Evolutionary conservation across 495 filamentous ascomycete species (phyloP).

Genomic region (Xylaria acuta): DNA sequence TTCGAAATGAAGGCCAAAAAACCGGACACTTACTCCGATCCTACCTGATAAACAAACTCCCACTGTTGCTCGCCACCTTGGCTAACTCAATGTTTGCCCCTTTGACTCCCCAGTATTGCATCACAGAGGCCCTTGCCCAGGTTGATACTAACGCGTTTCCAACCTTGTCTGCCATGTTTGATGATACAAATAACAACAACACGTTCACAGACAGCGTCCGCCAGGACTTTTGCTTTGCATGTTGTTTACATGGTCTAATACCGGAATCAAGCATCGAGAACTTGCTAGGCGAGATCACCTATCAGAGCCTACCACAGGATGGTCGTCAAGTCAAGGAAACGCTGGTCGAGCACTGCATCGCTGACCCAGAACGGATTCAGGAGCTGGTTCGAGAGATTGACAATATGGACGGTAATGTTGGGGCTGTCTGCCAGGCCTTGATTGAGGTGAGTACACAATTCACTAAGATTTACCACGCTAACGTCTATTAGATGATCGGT

Average conservation of each 20-base stretch:
- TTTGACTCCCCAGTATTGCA: constrained; percentile 75
- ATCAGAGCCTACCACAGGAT: constrained; percentile 76
- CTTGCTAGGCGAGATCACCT: constrained; percentile 84
- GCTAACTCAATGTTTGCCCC: constrained; percentile 64
- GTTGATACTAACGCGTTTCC: constrained; percentile 82
- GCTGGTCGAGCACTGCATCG: constrained; percentile 74
- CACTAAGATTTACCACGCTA: neutral
- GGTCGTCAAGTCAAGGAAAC: constrained; percentile 79
- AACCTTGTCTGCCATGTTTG: constrained; percentile 79
- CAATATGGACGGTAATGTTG: constrained; percentile 93
- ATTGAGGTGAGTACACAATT: constrained; percentile 64
- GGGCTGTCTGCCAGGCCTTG: constrained; percentile 82
- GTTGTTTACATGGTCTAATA: constrained; percentile 82
- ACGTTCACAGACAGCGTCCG: constrained; percentile 81
- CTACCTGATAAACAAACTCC: constrained; percentile 93
- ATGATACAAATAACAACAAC: constrained; percentile 68
- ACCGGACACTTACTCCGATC: constrained; percentile 82
- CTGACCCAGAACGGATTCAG: constrained; percentile 73
- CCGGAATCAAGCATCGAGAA: constrained; percentile 77
- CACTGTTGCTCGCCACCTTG: constrained; percentile 74
- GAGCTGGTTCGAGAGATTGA: constrained; percentile 80
- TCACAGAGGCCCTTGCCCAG: constrained; percentile 76
- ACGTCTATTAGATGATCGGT: constrained; percentile 66
- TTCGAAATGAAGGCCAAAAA: constrained; percentile 74
- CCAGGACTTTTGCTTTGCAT: constrained; percentile 92